Percentiles rank a stretch among this genome's conserved stretches.
Conservation (phyloP, 352 stramenopile genomes). For the Pythium volutum region DNA sequence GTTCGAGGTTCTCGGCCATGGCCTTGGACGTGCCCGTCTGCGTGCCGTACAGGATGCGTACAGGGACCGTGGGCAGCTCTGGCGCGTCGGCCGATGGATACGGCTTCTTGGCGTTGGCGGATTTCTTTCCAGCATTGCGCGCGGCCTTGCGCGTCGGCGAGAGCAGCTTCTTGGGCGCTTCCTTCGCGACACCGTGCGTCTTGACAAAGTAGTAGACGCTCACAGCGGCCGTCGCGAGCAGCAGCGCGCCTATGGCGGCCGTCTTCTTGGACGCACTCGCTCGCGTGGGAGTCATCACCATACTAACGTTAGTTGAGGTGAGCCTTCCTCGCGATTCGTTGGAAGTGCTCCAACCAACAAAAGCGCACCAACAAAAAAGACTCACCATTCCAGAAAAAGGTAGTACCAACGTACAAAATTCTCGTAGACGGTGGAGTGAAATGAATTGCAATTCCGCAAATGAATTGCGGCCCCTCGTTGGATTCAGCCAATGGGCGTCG, state of each 20-base stretch:
- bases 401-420: not conserved
- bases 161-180: conserved; percentile 14
- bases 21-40: conserved; percentile 82
- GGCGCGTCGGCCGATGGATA: not conserved
- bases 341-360: conserved; percentile 12
- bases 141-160: conserved; percentile 12
- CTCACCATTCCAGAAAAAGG: not conserved
- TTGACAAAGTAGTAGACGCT: conserved; percentile 43
- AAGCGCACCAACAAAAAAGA: conserved; percentile 16
- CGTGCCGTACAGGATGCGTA: conserved; percentile 86
- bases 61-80: conserved; percentile 39
- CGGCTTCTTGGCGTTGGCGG: conserved; percentile 18
- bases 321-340: not conserved
- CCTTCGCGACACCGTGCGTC: conserved; percentile 13
- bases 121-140: conserved; percentile 11
- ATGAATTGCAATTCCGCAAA: conserved; percentile 25
- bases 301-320: conserved; percentile 14
- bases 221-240: conserved; percentile 41
- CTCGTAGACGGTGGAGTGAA: not conserved
- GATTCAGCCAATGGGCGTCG: conserved; percentile 18
- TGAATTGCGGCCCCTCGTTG: conserved; percentile 4
- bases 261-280: conserved; percentile 17
- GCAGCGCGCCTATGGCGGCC: conserved; percentile 42
- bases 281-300: conserved; percentile 2
- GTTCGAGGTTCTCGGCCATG: conserved; percentile 72